Evolutionary conservation across 345 rosid genomes (phyloP).

Genomic region (Aurinia saxatilis): DNA sequence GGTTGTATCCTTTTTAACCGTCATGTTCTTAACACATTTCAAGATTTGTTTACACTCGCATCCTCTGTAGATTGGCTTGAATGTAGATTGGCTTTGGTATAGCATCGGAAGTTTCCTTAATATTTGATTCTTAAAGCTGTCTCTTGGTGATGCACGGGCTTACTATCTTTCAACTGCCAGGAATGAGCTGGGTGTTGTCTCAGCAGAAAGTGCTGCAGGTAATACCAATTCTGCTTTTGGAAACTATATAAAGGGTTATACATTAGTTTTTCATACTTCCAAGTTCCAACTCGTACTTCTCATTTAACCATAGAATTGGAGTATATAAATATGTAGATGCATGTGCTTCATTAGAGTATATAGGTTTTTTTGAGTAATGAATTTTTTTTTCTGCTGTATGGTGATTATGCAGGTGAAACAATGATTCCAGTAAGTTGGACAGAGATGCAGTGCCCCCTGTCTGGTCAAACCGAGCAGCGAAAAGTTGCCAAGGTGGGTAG

Average conservation of each 20-base stretch:
- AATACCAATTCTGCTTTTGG: background rate
- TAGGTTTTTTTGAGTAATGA: background rate
- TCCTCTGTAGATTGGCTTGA: background rate
- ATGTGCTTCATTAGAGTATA: background rate
- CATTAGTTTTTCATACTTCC: too few species aligned
- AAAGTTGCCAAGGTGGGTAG: conserved; percentile 80
- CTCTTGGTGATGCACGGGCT: conserved; percentile 95
- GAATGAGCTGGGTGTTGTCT: conserved; percentile 86
- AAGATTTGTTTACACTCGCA: too few species aligned
- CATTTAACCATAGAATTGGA: background rate
- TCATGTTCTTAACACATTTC: too few species aligned
- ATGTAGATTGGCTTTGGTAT: background rate
- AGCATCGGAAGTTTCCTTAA: conserved; percentile 2
- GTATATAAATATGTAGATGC: background rate
- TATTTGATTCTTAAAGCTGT: conserved; percentile 43
- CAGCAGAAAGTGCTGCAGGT: conserved; percentile 89
- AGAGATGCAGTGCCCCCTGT: conserved; percentile 89
- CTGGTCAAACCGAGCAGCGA: conserved; percentile 74
- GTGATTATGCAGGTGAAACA: conserved; percentile 51
- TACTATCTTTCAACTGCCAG: conserved; percentile 86
- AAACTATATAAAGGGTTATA: background rate
- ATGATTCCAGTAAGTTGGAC: conserved; percentile 96
- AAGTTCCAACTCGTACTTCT: background rate
- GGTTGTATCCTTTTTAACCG: conserved; percentile 61
- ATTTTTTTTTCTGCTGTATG: background rate